Conservation (phyloP, 257 asterid species). For the Solanum microdontum region DNA sequence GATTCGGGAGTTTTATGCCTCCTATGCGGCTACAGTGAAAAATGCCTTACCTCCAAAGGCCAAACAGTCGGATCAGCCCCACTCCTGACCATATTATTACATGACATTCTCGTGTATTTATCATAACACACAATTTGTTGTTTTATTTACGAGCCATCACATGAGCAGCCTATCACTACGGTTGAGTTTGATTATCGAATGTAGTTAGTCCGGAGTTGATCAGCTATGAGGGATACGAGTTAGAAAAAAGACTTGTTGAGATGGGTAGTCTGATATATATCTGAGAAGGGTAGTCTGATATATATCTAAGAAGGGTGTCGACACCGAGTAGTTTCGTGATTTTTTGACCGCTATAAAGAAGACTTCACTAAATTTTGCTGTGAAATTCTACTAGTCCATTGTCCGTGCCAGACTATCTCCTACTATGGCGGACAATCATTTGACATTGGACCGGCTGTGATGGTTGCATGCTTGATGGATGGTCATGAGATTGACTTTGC, state of each 20-base stretch:
- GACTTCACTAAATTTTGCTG: neutral
- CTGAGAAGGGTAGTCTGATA: neutral
- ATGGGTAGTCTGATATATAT: neutral
- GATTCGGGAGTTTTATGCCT: too few relatives aligned
- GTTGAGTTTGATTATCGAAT: fast-evolving
- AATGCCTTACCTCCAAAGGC: too few relatives aligned
- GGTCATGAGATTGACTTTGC: neutral
- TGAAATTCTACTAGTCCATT: neutral
- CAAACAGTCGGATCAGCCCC: too few relatives aligned
- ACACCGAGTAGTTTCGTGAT: neutral
- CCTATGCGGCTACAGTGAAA: too few relatives aligned
- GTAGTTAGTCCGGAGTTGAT: neutral
- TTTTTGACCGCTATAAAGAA: too few relatives aligned
- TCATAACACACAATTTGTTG: neutral
- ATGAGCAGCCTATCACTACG: neutral
- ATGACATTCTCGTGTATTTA: too few relatives aligned
- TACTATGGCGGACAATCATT: neutral
- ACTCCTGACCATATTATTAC: too few relatives aligned
- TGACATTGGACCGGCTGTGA: neutral
- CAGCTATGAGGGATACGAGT: neutral
- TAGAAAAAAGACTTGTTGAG: neutral
- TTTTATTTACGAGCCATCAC: too few relatives aligned
- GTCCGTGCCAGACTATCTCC: neutral
- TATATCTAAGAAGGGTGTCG: neutral
- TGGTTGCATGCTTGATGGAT: neutral